Evolutionary conservation across 2,329 filamentous ascomycete species (phyloP).

Genomic region (Colletotrichum karsti): DNA sequence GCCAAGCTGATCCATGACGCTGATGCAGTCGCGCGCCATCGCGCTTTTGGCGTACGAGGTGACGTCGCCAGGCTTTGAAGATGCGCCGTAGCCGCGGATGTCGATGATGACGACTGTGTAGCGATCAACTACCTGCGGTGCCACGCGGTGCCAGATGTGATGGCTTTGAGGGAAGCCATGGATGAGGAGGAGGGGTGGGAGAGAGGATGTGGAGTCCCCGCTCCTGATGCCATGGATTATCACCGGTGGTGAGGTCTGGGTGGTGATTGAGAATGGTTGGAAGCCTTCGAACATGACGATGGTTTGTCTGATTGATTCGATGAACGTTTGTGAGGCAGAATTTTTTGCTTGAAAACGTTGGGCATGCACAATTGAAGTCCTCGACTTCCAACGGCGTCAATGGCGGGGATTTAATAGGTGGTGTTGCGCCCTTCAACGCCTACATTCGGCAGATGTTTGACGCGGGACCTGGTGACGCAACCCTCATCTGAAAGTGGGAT

Average conservation of each 20-base stretch:
- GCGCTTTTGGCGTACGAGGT: slow-evolving; percentile 53
- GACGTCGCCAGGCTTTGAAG: slow-evolving; percentile 51
- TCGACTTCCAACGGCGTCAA: too few relatives aligned
- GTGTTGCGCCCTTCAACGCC: not conserved
- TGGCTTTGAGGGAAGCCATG: slow-evolving; percentile 63
- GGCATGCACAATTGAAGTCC: not conserved
- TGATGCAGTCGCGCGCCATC: slow-evolving; percentile 56
- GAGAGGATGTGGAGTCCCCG: slow-evolving; percentile 35
- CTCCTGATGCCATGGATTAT: slow-evolving; percentile 53
- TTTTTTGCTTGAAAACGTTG: not conserved
- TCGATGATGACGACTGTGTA: slow-evolving; percentile 57
- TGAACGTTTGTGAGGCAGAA: not conserved
- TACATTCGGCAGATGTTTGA: not conserved
- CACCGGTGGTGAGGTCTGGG: slow-evolving; percentile 44
- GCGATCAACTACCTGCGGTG: slow-evolving; percentile 43
- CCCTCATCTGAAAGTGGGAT: not conserved
- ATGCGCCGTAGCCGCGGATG: slow-evolving; percentile 60
- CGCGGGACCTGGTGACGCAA: not conserved
- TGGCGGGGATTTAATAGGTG: not conserved
- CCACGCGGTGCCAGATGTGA: slow-evolving; percentile 60
- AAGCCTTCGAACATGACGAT: slow-evolving; percentile 48
- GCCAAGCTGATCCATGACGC: slow-evolving; percentile 54
- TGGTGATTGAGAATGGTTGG: slow-evolving; percentile 46
- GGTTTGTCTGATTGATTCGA: not conserved
- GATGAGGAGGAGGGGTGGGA: slow-evolving; percentile 53